Evolutionary conservation across 768 basidiomycete species (phyloP).

Genomic region (Phanerodontia chrysosporium): DNA sequence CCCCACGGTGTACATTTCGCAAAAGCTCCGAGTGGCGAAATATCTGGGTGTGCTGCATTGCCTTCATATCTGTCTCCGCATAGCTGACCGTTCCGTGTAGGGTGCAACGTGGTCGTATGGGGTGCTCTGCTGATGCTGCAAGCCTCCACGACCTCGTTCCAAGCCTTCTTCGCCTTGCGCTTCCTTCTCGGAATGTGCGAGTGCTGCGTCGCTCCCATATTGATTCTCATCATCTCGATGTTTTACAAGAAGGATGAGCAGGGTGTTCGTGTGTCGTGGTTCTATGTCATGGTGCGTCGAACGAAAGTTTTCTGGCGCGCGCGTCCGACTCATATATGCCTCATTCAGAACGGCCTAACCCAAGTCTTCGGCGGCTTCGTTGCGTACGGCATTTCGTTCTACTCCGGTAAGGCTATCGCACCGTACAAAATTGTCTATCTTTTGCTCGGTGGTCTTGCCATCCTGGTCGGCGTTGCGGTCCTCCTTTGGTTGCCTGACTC

Average conservation of each 20-base stretch:
- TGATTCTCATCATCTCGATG: slow-evolving; percentile 61
- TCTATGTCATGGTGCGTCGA: slow-evolving; percentile 57
- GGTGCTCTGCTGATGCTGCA: slow-evolving; percentile 58
- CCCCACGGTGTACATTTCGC: slow-evolving; percentile 61
- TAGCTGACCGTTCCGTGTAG: slow-evolving; percentile 12
- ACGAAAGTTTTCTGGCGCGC: background rate
- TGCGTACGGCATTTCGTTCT: slow-evolving; percentile 60
- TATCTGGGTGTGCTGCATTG: slow-evolving; percentile 44
- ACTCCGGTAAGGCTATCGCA: slow-evolving; percentile 41
- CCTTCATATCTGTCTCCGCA: background rate
- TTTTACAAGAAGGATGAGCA: slow-evolving; percentile 70
- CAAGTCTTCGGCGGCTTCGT: slow-evolving; percentile 60
- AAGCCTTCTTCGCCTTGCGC: slow-evolving; percentile 58
- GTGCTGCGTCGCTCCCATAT: slow-evolving; percentile 57
- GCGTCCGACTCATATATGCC: background rate
- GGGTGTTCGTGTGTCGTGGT: slow-evolving; percentile 56
- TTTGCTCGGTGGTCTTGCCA: slow-evolving; percentile 56
- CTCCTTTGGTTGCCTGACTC: slow-evolving; percentile 63
- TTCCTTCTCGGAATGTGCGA: slow-evolving; percentile 67
- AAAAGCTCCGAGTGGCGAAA: slow-evolving; percentile 56
- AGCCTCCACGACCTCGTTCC: slow-evolving; percentile 50
- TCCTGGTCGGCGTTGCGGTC: slow-evolving; percentile 51
- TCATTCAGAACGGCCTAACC: slow-evolving; percentile 31
- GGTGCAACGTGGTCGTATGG: slow-evolving; percentile 61
- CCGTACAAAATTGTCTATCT: slow-evolving; percentile 63